Evolutionary conservation across 768 basidiomycete species (phyloP).

Genomic region (Rhizopogon vinicolor): DNA sequence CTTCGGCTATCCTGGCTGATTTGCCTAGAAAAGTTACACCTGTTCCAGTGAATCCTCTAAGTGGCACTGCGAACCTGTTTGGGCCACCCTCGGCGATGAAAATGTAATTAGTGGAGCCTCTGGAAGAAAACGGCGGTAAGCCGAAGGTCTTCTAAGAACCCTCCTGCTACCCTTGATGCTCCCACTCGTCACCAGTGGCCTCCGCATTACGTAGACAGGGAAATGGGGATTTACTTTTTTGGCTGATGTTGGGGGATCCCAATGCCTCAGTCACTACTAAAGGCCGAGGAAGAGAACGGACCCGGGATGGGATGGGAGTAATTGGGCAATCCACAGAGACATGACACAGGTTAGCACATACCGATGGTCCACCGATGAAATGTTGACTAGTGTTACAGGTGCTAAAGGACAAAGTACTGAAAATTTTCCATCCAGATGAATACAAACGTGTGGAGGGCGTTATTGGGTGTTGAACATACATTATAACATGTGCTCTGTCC

Average conservation of each 20-base stretch:
- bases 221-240: too few species aligned
- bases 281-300: conserved; percentile 66
- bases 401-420: conserved; percentile 28
- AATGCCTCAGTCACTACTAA: conserved; percentile 67
- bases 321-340: neutral
- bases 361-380: conserved; percentile 68
- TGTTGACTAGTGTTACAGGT: conserved; percentile 43
- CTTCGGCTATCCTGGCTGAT: too few species aligned
- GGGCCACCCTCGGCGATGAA: too few species aligned
- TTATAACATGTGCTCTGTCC: conserved; percentile 65
- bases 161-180: too few species aligned
- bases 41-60: too few species aligned
- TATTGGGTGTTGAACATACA: conserved; percentile 29
- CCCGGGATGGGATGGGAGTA: conserved; percentile 14
- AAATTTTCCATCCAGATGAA: neutral
- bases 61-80: too few species aligned
- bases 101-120: too few species aligned
- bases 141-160: too few species aligned
- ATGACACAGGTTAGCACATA: neutral
- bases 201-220: too few species aligned
- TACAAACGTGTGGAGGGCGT: conserved; percentile 35
- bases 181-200: too few species aligned
- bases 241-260: conserved; percentile 49
- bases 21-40: too few species aligned
- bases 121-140: too few species aligned